Conservation (phyloP, 1,284 basidiomycete genomes). For the Hymenochaete sp. region DNA sequence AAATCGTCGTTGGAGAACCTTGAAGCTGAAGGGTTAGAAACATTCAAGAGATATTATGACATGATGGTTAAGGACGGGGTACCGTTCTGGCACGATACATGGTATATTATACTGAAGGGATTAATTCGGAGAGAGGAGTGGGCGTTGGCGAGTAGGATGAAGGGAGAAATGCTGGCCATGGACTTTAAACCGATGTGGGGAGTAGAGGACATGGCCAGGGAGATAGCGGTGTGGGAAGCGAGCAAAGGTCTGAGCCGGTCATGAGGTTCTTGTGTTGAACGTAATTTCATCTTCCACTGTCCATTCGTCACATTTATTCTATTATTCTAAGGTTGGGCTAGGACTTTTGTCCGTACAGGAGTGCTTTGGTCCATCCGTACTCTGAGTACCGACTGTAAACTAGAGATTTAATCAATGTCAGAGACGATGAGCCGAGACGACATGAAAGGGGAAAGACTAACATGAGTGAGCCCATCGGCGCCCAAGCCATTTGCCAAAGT, state of each 20-base stretch:
- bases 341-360: constrained; percentile 46
- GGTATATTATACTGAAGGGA: constrained; percentile 63
- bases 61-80: constrained; percentile 51
- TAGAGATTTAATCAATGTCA: constrained; percentile 25
- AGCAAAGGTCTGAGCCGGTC: neutral
- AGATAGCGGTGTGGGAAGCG: constrained; percentile 22
- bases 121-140: constrained; percentile 47
- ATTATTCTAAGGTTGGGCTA: constrained; percentile 12
- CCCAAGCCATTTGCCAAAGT: constrained; percentile 83
- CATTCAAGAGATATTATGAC: constrained; percentile 54
- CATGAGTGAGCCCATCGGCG: constrained; percentile 80
- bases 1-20: constrained; percentile 49
- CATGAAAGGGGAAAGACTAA: constrained; percentile 33
- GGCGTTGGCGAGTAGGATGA: constrained; percentile 49
- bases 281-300: too few relatives aligned
- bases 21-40: constrained; percentile 38
- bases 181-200: constrained; percentile 31
- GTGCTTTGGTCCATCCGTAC: constrained; percentile 57
- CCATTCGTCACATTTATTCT: neutral
- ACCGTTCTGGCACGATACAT: constrained; percentile 54
- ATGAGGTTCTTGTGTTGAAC: neutral
- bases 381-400: constrained; percentile 66
- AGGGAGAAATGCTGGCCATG: constrained; percentile 46
- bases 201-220: constrained; percentile 34
- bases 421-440: constrained; percentile 1